A percentile compares a stretch with the other conserved stretches of the same genome.
Evolutionary conservation across 441 rosid genomes (phyloP).

Genomic region (Biscutella laevigata): DNA sequence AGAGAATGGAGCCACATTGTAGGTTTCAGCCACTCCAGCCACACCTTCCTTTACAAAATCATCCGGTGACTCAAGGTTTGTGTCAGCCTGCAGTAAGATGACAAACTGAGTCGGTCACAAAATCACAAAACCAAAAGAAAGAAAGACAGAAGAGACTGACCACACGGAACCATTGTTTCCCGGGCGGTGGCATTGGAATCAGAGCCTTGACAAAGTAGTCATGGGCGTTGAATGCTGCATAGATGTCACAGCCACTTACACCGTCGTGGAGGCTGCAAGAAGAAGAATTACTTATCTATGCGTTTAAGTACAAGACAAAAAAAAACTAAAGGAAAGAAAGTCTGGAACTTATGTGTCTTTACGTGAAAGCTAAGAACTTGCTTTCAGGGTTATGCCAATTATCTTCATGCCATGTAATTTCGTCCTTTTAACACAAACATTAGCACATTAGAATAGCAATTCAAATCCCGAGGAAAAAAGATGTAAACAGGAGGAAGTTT

Average conservation of each 20-base stretch:
- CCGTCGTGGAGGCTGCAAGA: slow-evolving; percentile 60
- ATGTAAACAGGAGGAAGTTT: neutral
- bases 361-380: slow-evolving; percentile 96
- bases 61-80: slow-evolving; percentile 55
- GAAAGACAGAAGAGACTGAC: slow-evolving; percentile 33
- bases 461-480: neutral
- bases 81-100: slow-evolving; percentile 54
- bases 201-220: slow-evolving; percentile 50
- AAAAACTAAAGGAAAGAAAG: neutral
- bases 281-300: neutral
- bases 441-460: neutral
- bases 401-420: slow-evolving; percentile 91
- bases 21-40: slow-evolving; percentile 43
- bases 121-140: slow-evolving; percentile 4
- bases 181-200: slow-evolving; percentile 49
- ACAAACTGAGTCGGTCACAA: neutral
- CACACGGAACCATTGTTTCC: slow-evolving; percentile 72
- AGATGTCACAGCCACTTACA: slow-evolving; percentile 43
- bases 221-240: slow-evolving; percentile 73
- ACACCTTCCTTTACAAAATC: slow-evolving; percentile 61
- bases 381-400: slow-evolving; percentile 78
- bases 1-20: slow-evolving; percentile 60
- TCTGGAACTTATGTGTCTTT: slow-evolving; percentile 20
- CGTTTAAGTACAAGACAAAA: too few species aligned
- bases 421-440: slow-evolving; percentile 33